phyloP scores from a whole-genome alignment of 768 basidiomycete species.

The Kwoniella botswanensis region DNA sequence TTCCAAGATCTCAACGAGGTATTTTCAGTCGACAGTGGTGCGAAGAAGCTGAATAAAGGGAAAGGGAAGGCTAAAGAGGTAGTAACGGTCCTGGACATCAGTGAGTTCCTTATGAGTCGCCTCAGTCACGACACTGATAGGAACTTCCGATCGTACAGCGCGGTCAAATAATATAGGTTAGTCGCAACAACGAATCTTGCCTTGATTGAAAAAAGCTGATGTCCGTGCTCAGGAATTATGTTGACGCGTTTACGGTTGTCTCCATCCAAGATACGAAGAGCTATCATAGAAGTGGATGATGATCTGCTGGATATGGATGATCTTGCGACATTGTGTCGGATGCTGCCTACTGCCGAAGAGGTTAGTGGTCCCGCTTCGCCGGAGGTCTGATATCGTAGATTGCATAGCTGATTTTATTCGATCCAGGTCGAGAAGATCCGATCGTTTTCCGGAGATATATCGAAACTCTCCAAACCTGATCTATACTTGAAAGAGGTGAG shows the following conservation, averaged over 20 bases:
- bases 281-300: conserved; percentile 76
- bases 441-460: conserved; percentile 69
- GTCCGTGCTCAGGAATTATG: conserved; percentile 72
- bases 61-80: conserved; percentile 64
- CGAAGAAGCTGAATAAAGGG: conserved; percentile 58
- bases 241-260: conserved; percentile 73
- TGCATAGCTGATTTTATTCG: not conserved
- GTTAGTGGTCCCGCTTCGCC: conserved; percentile 56
- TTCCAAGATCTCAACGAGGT: conserved; percentile 75
- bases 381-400: not conserved
- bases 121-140: not conserved
- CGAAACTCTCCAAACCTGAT: conserved; percentile 79
- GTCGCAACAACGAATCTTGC: conserved; percentile 32
- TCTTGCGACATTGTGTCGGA: conserved; percentile 73
- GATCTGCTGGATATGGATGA: conserved; percentile 71
- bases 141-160: conserved; percentile 45
- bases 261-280: conserved; percentile 70
- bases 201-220: not conserved
- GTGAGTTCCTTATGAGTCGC: conserved; percentile 29
- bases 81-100: conserved; percentile 76
- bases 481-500: conserved; percentile 82
- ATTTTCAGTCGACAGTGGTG: conserved; percentile 63
- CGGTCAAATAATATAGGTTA: conserved; percentile 82
- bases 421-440: conserved; percentile 68
- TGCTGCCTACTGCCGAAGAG: conserved; percentile 83